These are phyloP conservation scores for Tremellales sp. DNA, from an alignment of 1,284 basidiomycete genomes.

Conservation along the genomic window DNA sequence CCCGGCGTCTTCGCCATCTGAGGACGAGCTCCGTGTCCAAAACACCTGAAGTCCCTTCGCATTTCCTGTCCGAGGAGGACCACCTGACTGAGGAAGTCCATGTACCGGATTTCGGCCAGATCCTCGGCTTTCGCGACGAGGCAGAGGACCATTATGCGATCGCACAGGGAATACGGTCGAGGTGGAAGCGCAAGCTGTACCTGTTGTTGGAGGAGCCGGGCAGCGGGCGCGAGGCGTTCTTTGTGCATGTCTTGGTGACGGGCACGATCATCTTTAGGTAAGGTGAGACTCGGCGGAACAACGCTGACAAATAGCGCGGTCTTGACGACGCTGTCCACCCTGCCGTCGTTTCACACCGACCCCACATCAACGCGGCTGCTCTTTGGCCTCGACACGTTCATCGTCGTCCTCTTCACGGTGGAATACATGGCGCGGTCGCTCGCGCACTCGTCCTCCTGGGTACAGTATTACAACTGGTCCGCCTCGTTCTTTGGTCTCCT, in stretches of 20 bases:
- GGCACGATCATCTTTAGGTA: slow-evolving; percentile 48
- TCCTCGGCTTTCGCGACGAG: slow-evolving; percentile 43
- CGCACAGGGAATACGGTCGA: slow-evolving; percentile 37
- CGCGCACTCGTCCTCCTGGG: slow-evolving; percentile 49
- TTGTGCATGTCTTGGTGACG: slow-evolving; percentile 45
- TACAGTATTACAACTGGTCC: slow-evolving; percentile 47
- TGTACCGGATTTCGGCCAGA: slow-evolving; percentile 45
- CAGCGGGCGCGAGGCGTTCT: slow-evolving; percentile 45
- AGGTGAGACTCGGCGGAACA: slow-evolving; percentile 5
- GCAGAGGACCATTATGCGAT: slow-evolving; percentile 47
- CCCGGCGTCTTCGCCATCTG: slow-evolving; percentile 7
- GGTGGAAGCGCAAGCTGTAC: slow-evolving; percentile 47
- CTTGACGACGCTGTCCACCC: slow-evolving; percentile 77
- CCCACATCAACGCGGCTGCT: slow-evolving; percentile 64
- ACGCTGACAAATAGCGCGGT: slow-evolving; percentile 56
- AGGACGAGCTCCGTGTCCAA: background rate
- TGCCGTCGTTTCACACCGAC: slow-evolving; percentile 66
- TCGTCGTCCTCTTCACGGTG: slow-evolving; percentile 76
- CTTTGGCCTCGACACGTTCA: slow-evolving; percentile 71
- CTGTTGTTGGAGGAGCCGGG: slow-evolving; percentile 48
- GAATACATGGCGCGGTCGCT: slow-evolving; percentile 52
- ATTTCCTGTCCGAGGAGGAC: slow-evolving; percentile 10
- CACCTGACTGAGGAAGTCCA: slow-evolving; percentile 37
- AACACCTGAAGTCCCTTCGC: background rate
- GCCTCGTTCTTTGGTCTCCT: slow-evolving; percentile 74